These are phyloP conservation scores for Teratosphaeria epicoccoides DNA, from an alignment of 2,329 filamentous ascomycete species.

Conservation along the genomic window DNA sequence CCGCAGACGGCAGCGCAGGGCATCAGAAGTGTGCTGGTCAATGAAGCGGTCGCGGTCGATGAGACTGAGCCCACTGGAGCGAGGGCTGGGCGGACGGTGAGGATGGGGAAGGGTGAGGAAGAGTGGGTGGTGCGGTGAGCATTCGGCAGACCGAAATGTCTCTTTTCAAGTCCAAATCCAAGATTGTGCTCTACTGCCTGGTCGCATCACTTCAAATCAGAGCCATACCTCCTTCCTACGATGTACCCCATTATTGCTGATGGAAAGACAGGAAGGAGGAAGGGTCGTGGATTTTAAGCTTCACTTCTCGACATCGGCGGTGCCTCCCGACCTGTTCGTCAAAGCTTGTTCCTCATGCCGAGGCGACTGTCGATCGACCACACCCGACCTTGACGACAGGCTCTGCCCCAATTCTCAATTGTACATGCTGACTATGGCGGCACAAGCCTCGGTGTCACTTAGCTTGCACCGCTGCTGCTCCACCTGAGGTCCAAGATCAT, in stretches of 20 bases:
- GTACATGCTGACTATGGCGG: background rate
- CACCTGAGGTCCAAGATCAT: too few species aligned
- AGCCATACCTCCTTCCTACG: too few species aligned
- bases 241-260: too few species aligned
- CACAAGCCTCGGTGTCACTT: too few species aligned
- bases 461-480: too few species aligned
- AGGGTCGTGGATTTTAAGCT: too few species aligned
- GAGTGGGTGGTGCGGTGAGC: constrained; percentile 7
- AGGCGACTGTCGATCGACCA: background rate
- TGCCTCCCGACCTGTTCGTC: background rate
- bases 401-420: background rate
- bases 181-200: too few species aligned
- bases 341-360: background rate
- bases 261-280: too few species aligned
- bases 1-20: constrained; percentile 18
- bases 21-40: constrained; percentile 17
- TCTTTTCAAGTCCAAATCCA: too few species aligned
- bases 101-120: constrained; percentile 7
- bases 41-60: constrained; percentile 17
- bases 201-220: too few species aligned
- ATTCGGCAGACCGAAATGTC: too few species aligned
- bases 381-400: background rate
- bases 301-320: too few species aligned
- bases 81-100: constrained; percentile 15
- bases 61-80: constrained; percentile 12